Conservation (phyloP, 257 asterid species). For the Solanum corneliomulleri region DNA sequence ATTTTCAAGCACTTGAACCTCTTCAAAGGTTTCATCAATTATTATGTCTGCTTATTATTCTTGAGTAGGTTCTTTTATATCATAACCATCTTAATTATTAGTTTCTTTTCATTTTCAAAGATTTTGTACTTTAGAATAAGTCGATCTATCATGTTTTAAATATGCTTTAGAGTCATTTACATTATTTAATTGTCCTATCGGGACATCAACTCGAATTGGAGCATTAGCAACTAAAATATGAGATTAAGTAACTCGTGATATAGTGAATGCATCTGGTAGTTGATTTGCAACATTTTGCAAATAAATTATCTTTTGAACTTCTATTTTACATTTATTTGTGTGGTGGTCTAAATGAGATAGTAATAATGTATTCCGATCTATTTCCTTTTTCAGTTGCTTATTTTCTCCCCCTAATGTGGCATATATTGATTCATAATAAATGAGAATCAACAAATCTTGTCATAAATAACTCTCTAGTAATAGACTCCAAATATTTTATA, state of each 20-base stretch:
- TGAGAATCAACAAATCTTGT: not conserved
- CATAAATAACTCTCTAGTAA: not conserved
- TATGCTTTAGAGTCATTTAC: not conserved
- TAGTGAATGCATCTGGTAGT: not conserved
- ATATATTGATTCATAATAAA: not conserved
- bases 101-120: not conserved
- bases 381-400: not conserved
- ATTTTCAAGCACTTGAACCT: not conserved
- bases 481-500: no score
- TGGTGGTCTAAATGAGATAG: not conserved
- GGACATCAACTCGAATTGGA: not conserved
- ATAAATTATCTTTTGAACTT: not conserved
- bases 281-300: not conserved
- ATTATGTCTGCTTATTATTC: not conserved
- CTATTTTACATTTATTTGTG: not conserved
- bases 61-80: not conserved
- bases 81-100: no score
- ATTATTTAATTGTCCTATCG: not conserved
- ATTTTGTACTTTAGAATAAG: no score
- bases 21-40: not conserved
- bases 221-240: not conserved
- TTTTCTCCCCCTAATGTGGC: not conserved
- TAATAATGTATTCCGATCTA: no score
- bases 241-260: not conserved
- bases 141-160: not conserved